These are phyloP conservation scores for Magnolia officinalis DNA, from an alignment of 164 flowering plant species.

Conservation along the genomic window DNA sequence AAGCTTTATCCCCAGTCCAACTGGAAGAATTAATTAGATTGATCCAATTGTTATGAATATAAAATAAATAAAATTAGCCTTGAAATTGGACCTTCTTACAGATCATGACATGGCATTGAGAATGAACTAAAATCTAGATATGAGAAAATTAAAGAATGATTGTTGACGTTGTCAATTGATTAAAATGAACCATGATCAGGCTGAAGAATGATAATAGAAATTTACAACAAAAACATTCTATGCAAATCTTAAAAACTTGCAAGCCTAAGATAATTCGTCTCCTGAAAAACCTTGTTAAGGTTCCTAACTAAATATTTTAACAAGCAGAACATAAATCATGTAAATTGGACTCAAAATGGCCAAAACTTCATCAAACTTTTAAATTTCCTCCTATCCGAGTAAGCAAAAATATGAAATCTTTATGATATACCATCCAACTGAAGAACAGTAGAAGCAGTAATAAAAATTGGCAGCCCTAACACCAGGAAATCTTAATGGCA, in stretches of 20 bases:
- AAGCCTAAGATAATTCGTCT: neutral
- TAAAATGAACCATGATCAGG: neutral
- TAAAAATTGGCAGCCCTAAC: neutral
- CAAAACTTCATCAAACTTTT: neutral
- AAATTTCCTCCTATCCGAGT: too few species aligned
- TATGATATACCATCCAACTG: neutral
- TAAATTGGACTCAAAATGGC: neutral
- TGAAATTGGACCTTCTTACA: neutral
- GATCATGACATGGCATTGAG: neutral
- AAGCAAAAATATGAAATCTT: too few species aligned
- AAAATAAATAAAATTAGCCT: neutral
- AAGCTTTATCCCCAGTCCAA: constrained; percentile 92
- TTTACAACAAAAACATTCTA: neutral
- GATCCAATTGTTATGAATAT: neutral
- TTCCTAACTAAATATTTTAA: neutral
- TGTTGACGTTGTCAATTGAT: neutral
- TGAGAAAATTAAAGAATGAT: neutral
- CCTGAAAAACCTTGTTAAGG: neutral
- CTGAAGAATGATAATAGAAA: neutral
- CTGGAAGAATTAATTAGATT: constrained; percentile 28
- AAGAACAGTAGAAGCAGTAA: neutral
- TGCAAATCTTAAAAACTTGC: neutral
- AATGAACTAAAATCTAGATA: neutral
- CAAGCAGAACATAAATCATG: neutral
- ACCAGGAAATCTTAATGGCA: neutral